These are phyloP conservation scores for Globisporangium lucens DNA, from an alignment of 352 stramenopile species.

Conservation along the genomic window DNA sequence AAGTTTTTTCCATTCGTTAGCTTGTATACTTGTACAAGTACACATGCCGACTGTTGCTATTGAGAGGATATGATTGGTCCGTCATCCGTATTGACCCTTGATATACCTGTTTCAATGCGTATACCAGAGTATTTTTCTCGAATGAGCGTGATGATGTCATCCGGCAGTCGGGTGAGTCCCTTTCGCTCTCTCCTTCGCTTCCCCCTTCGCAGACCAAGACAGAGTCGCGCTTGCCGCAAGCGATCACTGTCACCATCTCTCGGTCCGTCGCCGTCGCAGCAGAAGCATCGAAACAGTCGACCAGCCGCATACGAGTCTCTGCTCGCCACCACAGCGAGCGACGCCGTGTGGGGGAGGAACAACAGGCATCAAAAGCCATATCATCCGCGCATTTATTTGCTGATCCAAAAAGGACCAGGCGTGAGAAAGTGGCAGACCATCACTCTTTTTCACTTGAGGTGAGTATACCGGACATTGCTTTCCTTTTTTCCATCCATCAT, in stretches of 20 bases:
- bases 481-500: not conserved
- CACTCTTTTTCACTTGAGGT: not conserved
- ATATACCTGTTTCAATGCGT: not conserved
- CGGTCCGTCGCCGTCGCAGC: too few relatives aligned
- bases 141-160: not conserved
- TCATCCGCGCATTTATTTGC: not conserved
- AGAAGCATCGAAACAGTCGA: not conserved
- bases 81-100: too few relatives aligned
- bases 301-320: not conserved
- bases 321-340: too few relatives aligned
- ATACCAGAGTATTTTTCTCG: not conserved
- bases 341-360: not conserved
- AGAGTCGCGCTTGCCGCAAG: not conserved
- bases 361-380: not conserved
- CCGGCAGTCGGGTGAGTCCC: not conserved
- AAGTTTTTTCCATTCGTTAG: too few relatives aligned
- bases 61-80: too few relatives aligned
- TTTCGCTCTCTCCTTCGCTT: not conserved
- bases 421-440: not conserved
- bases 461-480: not conserved
- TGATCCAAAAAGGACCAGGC: not conserved
- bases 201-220: not conserved
- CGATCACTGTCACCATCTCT: not conserved
- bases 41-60: too few relatives aligned
- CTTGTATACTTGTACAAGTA: too few relatives aligned